phyloP scores from a whole-genome alignment of 805 yeast species.

The Wickerhamomyces rabaulensis region DNA sequence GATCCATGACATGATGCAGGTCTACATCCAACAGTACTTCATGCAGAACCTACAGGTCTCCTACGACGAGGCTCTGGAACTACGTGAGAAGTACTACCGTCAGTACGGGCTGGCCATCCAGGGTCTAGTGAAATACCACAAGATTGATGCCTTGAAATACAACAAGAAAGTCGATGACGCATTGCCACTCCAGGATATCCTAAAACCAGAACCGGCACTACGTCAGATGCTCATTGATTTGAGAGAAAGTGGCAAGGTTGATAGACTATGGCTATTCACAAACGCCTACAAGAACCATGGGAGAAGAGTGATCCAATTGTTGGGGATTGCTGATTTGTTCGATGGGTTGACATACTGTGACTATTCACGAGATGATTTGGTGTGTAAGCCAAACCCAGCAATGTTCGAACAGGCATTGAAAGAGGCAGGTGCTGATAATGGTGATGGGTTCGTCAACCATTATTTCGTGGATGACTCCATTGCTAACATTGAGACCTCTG shows the following conservation, averaged over 20 bases:
- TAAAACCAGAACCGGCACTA: constrained; percentile 53
- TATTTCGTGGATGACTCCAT: constrained; percentile 88
- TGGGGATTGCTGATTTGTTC: constrained; percentile 88
- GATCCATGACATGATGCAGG: constrained; percentile 86
- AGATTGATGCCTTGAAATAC: constrained; percentile 84
- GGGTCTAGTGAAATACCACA: constrained; percentile 62
- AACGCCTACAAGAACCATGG: constrained; percentile 95
- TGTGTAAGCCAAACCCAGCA: constrained; percentile 84
- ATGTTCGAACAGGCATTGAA: constrained; percentile 62
- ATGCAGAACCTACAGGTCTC: constrained; percentile 53
- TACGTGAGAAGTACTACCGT: constrained; percentile 73
- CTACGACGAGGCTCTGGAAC: constrained; percentile 66
- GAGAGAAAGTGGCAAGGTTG: constrained; percentile 43
- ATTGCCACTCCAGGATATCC: constrained; percentile 74
- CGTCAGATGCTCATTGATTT: constrained; percentile 47
- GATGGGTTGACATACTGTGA: constrained; percentile 95
- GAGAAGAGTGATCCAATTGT: constrained; percentile 63
- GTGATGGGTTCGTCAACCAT: constrained; percentile 40
- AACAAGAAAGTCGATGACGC: constrained; percentile 89
- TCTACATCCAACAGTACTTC: constrained; percentile 77
- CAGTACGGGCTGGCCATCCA: constrained; percentile 91
- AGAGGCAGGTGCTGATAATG: constrained; percentile 56
- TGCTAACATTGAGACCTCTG: constrained; percentile 71
- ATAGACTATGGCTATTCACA: constrained; percentile 85
- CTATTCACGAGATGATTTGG: constrained; percentile 57